A percentile compares a stretch with the other conserved stretches of the same genome.
phyloP scores from a whole-genome alignment of 2,329 filamentous ascomycete species.

The Claviceps quebecensis region DNA sequence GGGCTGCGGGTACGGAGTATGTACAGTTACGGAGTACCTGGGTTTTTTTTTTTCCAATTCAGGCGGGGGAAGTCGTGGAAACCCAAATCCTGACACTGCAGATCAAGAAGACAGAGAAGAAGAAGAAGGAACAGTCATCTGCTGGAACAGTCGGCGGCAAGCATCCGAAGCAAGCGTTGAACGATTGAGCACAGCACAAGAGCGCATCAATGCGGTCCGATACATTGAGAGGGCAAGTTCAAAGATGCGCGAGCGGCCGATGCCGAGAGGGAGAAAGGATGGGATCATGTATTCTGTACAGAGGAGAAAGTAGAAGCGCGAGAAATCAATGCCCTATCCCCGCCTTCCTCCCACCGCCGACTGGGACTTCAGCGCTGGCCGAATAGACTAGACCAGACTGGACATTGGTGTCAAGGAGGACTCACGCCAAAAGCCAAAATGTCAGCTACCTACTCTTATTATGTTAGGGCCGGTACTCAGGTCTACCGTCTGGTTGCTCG shows the following conservation, averaged over 20 bases:
- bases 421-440: no score
- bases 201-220: conserved; percentile 16
- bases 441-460: no score
- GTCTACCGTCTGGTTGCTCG: no score
- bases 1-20: conserved; percentile 6
- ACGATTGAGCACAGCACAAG: conserved; percentile 9
- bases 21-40: neutral
- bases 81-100: conserved; percentile 1
- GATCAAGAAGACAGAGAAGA: conserved; percentile 10
- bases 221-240: conserved; percentile 14
- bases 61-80: conserved; percentile 1
- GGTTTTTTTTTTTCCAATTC: neutral
- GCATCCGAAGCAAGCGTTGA: conserved; percentile 16
- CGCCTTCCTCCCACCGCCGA: no score
- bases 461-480: no score
- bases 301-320: no score
- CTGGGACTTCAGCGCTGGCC: no score
- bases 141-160: conserved; percentile 6
- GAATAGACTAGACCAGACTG: no score
- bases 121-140: neutral
- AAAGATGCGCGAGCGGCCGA: neutral
- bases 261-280: neutral
- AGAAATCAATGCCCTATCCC: no score
- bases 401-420: no score
- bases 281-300: neutral